These are phyloP conservation scores for Paraconiothyrium sp. DNA, from an alignment of 2,329 filamentous ascomycete species.

Conservation along the genomic window DNA sequence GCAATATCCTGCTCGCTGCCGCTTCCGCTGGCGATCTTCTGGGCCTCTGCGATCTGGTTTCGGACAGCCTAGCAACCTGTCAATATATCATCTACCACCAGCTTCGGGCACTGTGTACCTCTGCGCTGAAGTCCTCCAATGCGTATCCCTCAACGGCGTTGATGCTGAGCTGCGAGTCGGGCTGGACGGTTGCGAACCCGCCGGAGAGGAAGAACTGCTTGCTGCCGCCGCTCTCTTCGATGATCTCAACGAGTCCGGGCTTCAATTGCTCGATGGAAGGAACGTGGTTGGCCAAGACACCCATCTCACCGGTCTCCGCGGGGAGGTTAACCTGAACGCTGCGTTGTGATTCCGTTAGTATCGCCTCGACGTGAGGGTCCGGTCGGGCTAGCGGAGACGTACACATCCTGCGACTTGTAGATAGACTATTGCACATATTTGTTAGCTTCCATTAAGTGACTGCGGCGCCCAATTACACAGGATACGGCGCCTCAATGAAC, in stretches of 20 bases:
- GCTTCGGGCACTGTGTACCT: conserved; percentile 57
- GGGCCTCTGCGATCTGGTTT: conserved; percentile 90
- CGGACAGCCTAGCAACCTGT: conserved; percentile 70
- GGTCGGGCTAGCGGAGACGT: conserved; percentile 55
- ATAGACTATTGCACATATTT: conserved; percentile 62
- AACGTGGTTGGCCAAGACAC: conserved; percentile 98
- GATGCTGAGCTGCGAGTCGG: conserved; percentile 93
- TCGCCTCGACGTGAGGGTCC: conserved; percentile 31
- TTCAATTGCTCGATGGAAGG: conserved; percentile 99
- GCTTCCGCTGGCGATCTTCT: conserved; percentile 89
- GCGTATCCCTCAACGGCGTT: conserved; percentile 97
- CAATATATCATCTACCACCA: conserved; percentile 19
- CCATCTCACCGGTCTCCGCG: conserved; percentile 98
- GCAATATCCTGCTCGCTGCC: conserved; percentile 98
- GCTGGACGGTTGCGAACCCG: conserved; percentile 96
- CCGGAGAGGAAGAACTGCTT: conserved; percentile 99
- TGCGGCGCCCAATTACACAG: background rate
- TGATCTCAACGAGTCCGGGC: conserved; percentile 92
- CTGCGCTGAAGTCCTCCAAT: conserved; percentile 94
- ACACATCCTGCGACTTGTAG: conserved; percentile 77
- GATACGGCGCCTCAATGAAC: conserved; percentile 3
- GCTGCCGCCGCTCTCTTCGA: conserved; percentile 87
- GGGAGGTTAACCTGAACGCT: conserved; percentile 99
- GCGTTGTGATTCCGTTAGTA: conserved; percentile 45
- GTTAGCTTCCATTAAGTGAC: conserved; percentile 34